Evolutionary conservation across 177 flowering plant species (phyloP), one percentile per base, ranked within the genome.

Genomic region (Tripterygium wilfordii): DNA sequence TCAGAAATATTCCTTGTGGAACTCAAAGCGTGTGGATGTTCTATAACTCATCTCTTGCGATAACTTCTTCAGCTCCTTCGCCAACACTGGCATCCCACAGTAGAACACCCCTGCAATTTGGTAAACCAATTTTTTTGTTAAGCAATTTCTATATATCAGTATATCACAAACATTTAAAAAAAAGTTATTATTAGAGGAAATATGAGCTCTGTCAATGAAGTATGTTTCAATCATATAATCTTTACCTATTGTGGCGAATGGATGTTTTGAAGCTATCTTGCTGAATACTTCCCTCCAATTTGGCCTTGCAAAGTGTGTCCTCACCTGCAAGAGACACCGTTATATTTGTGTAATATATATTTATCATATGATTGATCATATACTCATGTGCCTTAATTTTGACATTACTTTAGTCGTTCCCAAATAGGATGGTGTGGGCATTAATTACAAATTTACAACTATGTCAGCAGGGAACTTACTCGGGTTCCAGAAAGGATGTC

Each of bases 401-500:
- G n/a, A n/a, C n/a, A n/a, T n/a, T n/a, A n/a, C n/a, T n/a, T n/a
- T n/a, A n/a, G n/a, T n/a, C n/a, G n/a, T n/a, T n/a, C n/a, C n/a
- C n/a, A n/a, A n/a, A n/a, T n/a, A n/a, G n/a, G n/a, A n/a, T n/a
- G n/a, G n/a, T n/a, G n/a, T n/a, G n/a, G n/a, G n/a, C n/a, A n/a
- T n/a, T n/a, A n/a, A n/a, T n/a, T n/a, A n/a, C n/a, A n/a, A n/a
- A n/a, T n/a, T n/a, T n/a, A n/a, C n/a, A n/a, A n/a, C n/a, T n/a
- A n/a, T n/a, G 14, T 10, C n/a, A 69, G 66, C 77, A 68, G 64
- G 14, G 54, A 54, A 31, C 67, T 68, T 45, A 69, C 87, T 32
- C 70, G 65, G n/a, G 84, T 76, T 14, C 51, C 36, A 2, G 86
- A 78, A 45, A 83, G 43, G 26, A 83, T 46, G 51, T 80, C 87